Base-by-base conservation (phyloP, 2,329 filamentous ascomycete species). In the Neonectria ditissima region DNA sequence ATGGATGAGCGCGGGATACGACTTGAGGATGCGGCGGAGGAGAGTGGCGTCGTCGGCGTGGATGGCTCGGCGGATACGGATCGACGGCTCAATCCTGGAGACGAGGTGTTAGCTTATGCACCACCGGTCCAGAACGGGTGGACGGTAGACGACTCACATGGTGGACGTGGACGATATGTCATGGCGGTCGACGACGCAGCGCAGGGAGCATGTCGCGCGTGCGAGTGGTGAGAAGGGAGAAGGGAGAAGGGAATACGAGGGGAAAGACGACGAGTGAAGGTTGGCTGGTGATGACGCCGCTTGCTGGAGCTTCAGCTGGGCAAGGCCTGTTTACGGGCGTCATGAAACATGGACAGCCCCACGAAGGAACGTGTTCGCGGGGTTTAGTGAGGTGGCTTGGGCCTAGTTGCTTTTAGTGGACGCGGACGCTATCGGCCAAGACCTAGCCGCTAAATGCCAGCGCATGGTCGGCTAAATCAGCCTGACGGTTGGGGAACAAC, bases 51-150 rank as follows among this genome's bases (percentile, higher is more conserved):
- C 91, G 77, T 92, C 89, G 73, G 89, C 86, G 75, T 91, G 86
- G 77, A 97, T 95, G 65, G 94, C 93, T 71, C 93, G 90, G 69
- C 93, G 91, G 47, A 97, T 84, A 72, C 93, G 91, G 77, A 90
- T 87, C 60, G 90, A 87, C 62, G 92, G 87, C 67, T 93, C 90
- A 80, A 95, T 93, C 91, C 89, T 93, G 65, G 45, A 14, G 22
- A 52, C 18, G n/a, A 18, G 4, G 39, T 37, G 59, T 45, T 47
- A 48, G 13, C 37, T 18, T 51, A n/a, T 18, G 32, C 13, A 9
- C 16, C 13, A 24, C 16, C 13, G 20, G 32, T 8, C 28, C 11
- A 50, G 9, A n/a, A 16, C 32, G 44, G 26, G 16, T 7, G 20
- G 18, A 14, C 14, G 6, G 34, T n/a, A 26, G 24, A 26, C 24